Conservation (phyloP, 2,329 filamentous ascomycete genomes). For the Helicocarpus griseus region DNA sequence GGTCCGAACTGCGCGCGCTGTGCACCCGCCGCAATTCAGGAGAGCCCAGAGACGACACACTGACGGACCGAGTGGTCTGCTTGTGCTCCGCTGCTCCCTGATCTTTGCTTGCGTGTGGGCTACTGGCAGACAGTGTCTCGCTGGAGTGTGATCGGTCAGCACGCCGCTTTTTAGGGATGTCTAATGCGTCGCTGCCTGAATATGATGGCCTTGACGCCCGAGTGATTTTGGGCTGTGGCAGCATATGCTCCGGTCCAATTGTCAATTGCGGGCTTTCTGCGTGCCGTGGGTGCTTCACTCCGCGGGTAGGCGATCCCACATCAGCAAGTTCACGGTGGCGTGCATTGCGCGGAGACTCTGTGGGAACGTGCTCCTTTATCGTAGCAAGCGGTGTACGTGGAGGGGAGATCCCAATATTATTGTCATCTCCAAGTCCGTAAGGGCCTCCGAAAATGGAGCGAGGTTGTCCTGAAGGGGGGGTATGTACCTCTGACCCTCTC, state of each 20-base stretch:
- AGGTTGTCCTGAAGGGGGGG: conserved; percentile 24
- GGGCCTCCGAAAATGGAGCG: conserved; percentile 27
- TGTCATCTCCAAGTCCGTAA: conserved; percentile 17
- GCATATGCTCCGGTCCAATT: conserved; percentile 32
- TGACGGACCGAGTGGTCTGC: conserved; percentile 51
- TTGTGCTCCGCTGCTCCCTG: conserved; percentile 42
- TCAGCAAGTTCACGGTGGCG: conserved; percentile 34
- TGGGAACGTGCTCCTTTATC: conserved; percentile 43
- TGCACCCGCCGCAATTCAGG: conserved; percentile 53
- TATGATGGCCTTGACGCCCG: neutral
- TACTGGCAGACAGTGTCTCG: conserved; percentile 19
- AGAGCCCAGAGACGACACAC: conserved; percentile 59
- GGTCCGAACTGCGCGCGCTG: conserved; percentile 56
- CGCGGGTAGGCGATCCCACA: conserved; percentile 32
- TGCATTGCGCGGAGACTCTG: conserved; percentile 31
- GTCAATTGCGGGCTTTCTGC: conserved; percentile 25
- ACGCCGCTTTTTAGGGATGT: conserved; percentile 23
- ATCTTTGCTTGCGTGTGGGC: conserved; percentile 25
- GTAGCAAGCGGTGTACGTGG: conserved; percentile 38
- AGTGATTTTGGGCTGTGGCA: conserved; percentile 21
- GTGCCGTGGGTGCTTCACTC: conserved; percentile 29
- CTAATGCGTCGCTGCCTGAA: conserved; percentile 6
- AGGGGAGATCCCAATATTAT: conserved; percentile 21
- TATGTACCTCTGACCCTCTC: conserved; percentile 11
- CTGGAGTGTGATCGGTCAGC: conserved; percentile 6